Evolutionary conservation across 1,284 basidiomycete genomes (phyloP), one percentile per base, ranked within the genome.

Genomic region (Ganoderma meredithae): DNA sequence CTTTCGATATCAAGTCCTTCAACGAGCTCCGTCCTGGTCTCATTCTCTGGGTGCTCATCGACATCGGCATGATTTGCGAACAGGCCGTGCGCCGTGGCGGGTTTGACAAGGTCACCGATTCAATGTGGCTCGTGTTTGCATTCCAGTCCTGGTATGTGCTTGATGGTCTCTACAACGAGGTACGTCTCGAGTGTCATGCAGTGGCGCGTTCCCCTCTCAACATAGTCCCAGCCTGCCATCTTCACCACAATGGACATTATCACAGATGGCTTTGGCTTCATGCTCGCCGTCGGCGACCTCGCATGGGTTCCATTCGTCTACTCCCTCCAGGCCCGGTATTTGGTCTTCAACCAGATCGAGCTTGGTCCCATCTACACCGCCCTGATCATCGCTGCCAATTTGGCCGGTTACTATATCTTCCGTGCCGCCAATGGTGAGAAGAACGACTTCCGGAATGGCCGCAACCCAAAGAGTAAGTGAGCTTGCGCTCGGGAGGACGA

Each of bases 241-340:
- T 87, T 99, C 71, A 97, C 95, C 10, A 96, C 95, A 22, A 99
- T 99, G 96, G 97, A 99, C 79, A 98, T 99, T 77, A 97, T 93
- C 9, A 95, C 95, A 36, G 98, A 99, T 75, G 97, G 97, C 5
- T 99, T 99, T 75, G 98, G 98, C 8, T 99, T 97, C 86, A 99
- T 99, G 98, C 91, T 99, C 40, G 84, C 95, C 3, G 90, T 98
- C 61, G 98, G 97, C 59, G 96, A 99, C 79, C 88, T 99, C 31
- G 84, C 91, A 22, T 99, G 96, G 94, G 94, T 99, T 10, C 98
- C 98, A 6, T 98, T 99, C 81, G 91, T 91, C 17, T 99, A 99
- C 82, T 91, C 90, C 27, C 88, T 99, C 6, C 97, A 99, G 83
- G 95, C 97, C 1, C 92, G 96, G 65, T 99, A 94, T 82, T 90